Evolutionary conservation across 2,329 filamentous ascomycete species (phyloP), one percentile per base, ranked within the genome.

Genomic region (Cercospora sp.): DNA sequence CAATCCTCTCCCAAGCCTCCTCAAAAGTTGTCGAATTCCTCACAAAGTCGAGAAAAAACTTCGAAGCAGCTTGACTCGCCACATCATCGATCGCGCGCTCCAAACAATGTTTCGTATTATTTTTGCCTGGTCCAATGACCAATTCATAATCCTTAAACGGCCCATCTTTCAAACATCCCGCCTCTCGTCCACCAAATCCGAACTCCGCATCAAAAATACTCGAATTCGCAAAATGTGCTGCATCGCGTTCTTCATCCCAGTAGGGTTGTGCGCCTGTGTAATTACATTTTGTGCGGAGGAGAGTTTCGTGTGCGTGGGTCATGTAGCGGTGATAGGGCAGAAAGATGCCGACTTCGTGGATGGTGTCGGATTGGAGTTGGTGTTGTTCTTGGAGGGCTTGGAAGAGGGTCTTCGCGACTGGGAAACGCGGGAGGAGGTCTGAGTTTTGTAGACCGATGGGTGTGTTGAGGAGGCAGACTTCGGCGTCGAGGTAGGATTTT

Each of bases 311-410:
- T 0, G 77, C 72, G 75, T 82, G 79, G 4, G 76, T 79, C 68
- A 79, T 81, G 70, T 81, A 80, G 2, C 81, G 75, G 65, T 82
- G 80, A 80, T 80, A 82, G 36, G 79, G 62, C 23, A 81, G 71
- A 75, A 81, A 81, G 5, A 5, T 5, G 13, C 62, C 62, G 33
- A 61, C 31, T 23, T 42, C 31, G 59, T 61, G 59, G 33, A 48
- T 42, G 39, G 4, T 6, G 18, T 39, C 9, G 39, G 33, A 57
- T 20, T 64, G 62, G 18, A 64, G 28, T 16, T 26, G 23, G 23
- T 64, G 62, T 31, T 57, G 45, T 36, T 55, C 45, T 58, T 57
- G 62, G 12, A 57, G 31, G 18, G 45, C 48, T 36, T 64, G 26
- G 48, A 64, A 64, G n/a, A 64, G 28, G 31, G 26, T 57, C 10